A percentile compares a stretch with the other conserved stretches of the same genome.
phyloP scores from a whole-genome alignment of 2,329 filamentous ascomycete genomes.

The Neofusicoccum cordaticola region DNA sequence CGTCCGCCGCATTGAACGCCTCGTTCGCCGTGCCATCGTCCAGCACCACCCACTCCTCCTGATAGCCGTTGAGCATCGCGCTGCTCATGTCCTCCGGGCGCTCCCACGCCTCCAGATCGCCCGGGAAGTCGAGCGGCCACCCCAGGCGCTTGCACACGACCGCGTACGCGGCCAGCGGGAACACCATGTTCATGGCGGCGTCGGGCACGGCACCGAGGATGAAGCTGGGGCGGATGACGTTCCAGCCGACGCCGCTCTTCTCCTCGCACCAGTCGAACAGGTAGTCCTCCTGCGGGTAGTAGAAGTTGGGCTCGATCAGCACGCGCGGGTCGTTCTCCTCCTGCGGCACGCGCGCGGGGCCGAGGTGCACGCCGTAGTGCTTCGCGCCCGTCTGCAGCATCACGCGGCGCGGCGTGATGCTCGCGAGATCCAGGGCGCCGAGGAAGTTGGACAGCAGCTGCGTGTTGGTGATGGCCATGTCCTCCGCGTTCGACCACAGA shows the following conservation, averaged over 20 bases:
- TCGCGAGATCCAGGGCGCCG: slow-evolving; percentile 40
- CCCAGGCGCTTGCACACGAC: slow-evolving; percentile 45
- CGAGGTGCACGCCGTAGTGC: slow-evolving; percentile 52
- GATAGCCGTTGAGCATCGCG: slow-evolving; percentile 49
- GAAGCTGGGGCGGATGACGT: slow-evolving; percentile 47
- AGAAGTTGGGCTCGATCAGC: slow-evolving; percentile 51
- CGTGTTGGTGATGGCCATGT: slow-evolving; percentile 49
- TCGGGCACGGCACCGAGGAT: slow-evolving; percentile 51
- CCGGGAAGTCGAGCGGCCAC: slow-evolving; percentile 44
- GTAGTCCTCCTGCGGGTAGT: slow-evolving; percentile 54
- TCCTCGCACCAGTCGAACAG: slow-evolving; percentile 44
- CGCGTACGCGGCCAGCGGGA: slow-evolving; percentile 51
- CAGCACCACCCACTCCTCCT: slow-evolving; percentile 51
- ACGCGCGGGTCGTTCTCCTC: slow-evolving; percentile 48
- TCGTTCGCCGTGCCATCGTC: slow-evolving; percentile 42
- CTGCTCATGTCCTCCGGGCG: slow-evolving; percentile 41
- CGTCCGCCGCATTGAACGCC: slow-evolving; percentile 51
- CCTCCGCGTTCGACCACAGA: slow-evolving; percentile 51
- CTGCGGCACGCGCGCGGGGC: slow-evolving; percentile 42
- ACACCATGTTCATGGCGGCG: slow-evolving; percentile 50
- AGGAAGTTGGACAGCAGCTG: slow-evolving; percentile 50
- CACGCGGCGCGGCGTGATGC: slow-evolving; percentile 46
- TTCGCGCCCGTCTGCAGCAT: slow-evolving; percentile 54
- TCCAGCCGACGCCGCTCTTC: slow-evolving; percentile 40
- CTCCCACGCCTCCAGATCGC: slow-evolving; percentile 47